Conservation (phyloP, 2,329 filamentous ascomycete genomes). For the Paracoccidioides lutzii region DNA sequence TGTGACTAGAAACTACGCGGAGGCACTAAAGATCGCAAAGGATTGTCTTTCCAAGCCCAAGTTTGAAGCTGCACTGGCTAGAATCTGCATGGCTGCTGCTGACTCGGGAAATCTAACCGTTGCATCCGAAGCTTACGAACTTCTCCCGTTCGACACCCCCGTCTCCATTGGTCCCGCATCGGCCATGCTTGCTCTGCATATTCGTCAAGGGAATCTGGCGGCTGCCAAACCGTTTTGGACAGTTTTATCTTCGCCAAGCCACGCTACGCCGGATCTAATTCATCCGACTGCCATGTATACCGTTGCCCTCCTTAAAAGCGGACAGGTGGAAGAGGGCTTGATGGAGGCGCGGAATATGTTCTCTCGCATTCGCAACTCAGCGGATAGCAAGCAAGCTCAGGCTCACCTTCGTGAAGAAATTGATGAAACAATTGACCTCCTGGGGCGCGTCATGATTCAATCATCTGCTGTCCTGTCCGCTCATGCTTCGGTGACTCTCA, state of each 20-base stretch:
- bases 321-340: slow-evolving; percentile 70
- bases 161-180: slow-evolving; percentile 49
- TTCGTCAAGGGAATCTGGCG: slow-evolving; percentile 67
- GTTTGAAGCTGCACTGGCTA: slow-evolving; percentile 52
- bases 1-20: slow-evolving; percentile 53
- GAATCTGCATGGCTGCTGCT: slow-evolving; percentile 64
- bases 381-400: slow-evolving; percentile 34
- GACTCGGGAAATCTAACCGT: slow-evolving; percentile 60
- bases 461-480: slow-evolving; percentile 39
- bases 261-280: slow-evolving; percentile 54
- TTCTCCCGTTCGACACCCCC: slow-evolving; percentile 42
- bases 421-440: slow-evolving; percentile 69
- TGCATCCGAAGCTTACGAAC: slow-evolving; percentile 53
- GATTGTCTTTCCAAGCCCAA: slow-evolving; percentile 42
- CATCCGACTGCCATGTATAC: slow-evolving; percentile 86
- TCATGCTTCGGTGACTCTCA: slow-evolving; percentile 44
- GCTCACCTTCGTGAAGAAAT: slow-evolving; percentile 61
- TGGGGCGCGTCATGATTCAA: slow-evolving; percentile 45
- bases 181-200: slow-evolving; percentile 73
- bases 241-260: slow-evolving; percentile 48
- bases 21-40: slow-evolving; percentile 64
- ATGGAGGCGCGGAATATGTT: slow-evolving; percentile 76
- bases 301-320: slow-evolving; percentile 73
- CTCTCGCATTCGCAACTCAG: slow-evolving; percentile 57
- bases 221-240: slow-evolving; percentile 72